Conservation (phyloP, 306 rosid species). For the Senna siamea region DNA sequence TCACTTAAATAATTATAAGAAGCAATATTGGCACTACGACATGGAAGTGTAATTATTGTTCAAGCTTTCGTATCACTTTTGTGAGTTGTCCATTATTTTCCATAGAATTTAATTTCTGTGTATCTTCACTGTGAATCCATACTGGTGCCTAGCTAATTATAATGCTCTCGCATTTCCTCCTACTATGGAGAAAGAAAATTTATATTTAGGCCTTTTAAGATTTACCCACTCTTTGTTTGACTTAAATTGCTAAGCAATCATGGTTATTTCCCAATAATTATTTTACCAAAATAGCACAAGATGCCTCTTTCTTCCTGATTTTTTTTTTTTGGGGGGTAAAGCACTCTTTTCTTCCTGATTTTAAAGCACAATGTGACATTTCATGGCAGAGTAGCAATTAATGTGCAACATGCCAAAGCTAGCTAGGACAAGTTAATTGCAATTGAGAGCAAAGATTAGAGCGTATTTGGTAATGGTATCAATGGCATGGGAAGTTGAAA, state of each 20-base stretch:
- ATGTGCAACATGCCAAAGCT: background rate
- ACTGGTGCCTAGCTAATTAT: background rate
- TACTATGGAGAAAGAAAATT: too few relatives aligned
- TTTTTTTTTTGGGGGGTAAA: too few relatives aligned
- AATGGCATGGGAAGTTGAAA: background rate
- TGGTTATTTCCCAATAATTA: background rate
- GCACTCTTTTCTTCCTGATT: background rate
- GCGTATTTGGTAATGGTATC: background rate
- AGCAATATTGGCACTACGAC: conserved; percentile 16
- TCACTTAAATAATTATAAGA: conserved; percentile 24
- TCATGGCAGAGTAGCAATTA: background rate
- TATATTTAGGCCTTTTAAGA: background rate
- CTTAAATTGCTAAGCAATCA: background rate
- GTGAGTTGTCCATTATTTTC: conserved; percentile 1
- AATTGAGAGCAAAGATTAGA: background rate
- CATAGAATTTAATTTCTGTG: background rate
- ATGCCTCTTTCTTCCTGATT: background rate
- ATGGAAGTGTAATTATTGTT: background rate
- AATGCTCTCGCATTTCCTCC: background rate
- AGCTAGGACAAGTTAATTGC: background rate
- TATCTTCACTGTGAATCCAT: background rate
- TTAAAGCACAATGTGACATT: background rate
- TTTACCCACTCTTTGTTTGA: background rate
- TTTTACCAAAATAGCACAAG: background rate
- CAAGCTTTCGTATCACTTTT: background rate